Conservation (phyloP, 2,329 filamentous ascomycete species). For the Neopestalotiopsis clavispora region DNA sequence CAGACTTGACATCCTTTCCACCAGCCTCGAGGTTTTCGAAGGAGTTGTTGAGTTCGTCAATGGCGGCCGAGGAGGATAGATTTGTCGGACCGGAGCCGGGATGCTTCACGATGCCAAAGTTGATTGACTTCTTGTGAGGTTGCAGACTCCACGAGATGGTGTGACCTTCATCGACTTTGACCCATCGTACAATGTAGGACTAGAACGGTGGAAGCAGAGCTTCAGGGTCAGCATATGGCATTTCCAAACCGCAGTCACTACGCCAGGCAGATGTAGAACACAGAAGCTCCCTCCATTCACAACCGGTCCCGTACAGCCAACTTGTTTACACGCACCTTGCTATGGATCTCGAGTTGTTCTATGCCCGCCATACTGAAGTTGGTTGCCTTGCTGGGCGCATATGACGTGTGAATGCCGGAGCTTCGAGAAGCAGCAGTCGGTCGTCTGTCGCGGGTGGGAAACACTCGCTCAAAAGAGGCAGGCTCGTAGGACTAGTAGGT, state of each 20-base stretch:
- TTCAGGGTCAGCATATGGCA: not conserved
- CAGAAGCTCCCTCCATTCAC: not conserved
- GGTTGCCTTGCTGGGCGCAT: not conserved
- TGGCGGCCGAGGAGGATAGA: constrained; percentile 42
- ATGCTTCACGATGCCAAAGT: constrained; percentile 98
- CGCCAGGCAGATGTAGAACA: not conserved
- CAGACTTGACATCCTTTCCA: constrained; percentile 43
- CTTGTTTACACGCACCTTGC: constrained; percentile 71
- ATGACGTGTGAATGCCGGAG: not conserved
- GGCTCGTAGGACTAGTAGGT: not conserved
- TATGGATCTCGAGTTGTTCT: constrained; percentile 96
- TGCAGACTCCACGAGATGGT: constrained; percentile 98
- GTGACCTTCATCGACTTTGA: constrained; percentile 85
- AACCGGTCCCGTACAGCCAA: not conserved
- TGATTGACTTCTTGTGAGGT: constrained; percentile 97
- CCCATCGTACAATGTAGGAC: constrained; percentile 99
- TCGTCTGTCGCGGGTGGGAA: not conserved
- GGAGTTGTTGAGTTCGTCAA: constrained; percentile 49
- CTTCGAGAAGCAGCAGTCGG: not conserved
- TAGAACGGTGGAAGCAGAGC: constrained; percentile 40
- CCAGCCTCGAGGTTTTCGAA: constrained; percentile 50
- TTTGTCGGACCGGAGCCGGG: constrained; percentile 72
- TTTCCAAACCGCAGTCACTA: too few species aligned
- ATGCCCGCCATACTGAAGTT: constrained; percentile 78
- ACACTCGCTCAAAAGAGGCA: not conserved